Conservation (phyloP, 768 basidiomycete species). For the Dentipellis fragilis region DNA sequence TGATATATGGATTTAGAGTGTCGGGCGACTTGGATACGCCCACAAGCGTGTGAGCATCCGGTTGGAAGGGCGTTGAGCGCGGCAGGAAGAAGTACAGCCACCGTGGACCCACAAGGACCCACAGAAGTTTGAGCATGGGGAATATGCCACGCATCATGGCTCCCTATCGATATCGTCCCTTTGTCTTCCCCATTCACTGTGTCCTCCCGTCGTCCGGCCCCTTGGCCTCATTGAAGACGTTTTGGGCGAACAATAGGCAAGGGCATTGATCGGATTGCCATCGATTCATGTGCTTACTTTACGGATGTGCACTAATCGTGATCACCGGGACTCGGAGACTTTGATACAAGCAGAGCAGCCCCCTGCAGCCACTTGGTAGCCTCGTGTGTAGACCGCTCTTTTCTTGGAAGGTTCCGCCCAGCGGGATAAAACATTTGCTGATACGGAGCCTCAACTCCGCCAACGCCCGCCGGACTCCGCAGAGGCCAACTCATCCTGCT, state of each 20-base stretch:
- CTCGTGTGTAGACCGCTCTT: slow-evolving; percentile 6
- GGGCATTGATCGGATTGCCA: neutral
- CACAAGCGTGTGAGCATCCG: too few relatives aligned
- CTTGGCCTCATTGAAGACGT: too few relatives aligned
- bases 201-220: too few relatives aligned
- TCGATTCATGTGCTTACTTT: neutral
- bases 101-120: slow-evolving; percentile 23
- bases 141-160: neutral
- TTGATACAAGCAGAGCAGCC: neutral
- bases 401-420: slow-evolving; percentile 7
- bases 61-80: too few relatives aligned
- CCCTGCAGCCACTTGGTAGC: slow-evolving; percentile 1
- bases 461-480: slow-evolving; percentile 14
- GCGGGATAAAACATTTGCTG: neutral
- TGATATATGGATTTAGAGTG: too few relatives aligned
- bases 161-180: too few relatives aligned
- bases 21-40: too few relatives aligned
- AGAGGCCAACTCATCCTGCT: slow-evolving; percentile 7
- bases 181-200: slow-evolving; percentile 18
- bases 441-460: slow-evolving; percentile 10
- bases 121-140: slow-evolving; percentile 7
- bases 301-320: neutral
- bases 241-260: neutral
- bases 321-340: neutral
- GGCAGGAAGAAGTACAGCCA: neutral